These are phyloP conservation scores for Metschnikowia amazonensis DNA, from an alignment of 805 yeast species.

Conservation along the genomic window DNA sequence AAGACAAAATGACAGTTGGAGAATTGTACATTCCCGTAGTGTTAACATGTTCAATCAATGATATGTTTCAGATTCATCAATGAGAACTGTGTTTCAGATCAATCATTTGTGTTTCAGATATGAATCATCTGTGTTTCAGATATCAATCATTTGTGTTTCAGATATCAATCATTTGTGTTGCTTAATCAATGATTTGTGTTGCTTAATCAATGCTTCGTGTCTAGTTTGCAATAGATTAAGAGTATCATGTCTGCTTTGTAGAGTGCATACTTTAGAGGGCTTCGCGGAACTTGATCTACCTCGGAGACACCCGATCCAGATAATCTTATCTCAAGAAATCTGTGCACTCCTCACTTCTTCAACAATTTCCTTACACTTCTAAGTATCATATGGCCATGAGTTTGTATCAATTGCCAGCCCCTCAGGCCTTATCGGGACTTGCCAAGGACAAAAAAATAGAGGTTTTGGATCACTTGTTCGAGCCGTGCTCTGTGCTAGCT, in stretches of 20 bases:
- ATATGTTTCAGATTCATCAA: too few species aligned
- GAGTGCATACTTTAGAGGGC: too few species aligned
- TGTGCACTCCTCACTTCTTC: background rate
- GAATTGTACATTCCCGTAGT: too few species aligned
- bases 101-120: too few species aligned
- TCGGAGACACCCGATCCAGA: constrained; percentile 1
- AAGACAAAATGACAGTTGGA: background rate
- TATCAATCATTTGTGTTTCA: too few species aligned
- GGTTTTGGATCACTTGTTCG: constrained; percentile 57
- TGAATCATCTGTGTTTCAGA: too few species aligned
- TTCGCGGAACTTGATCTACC: background rate
- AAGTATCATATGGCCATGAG: background rate
- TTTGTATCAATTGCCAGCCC: constrained; percentile 10
- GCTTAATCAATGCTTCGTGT: too few species aligned
- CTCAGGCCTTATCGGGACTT: constrained; percentile 13
- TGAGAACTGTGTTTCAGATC: too few species aligned
- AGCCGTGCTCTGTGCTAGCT: constrained; percentile 52
- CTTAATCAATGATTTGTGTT: too few species aligned
- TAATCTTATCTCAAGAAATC: background rate
- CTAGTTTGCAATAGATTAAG: too few species aligned
- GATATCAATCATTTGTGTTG: too few species aligned
- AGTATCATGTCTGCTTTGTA: background rate
- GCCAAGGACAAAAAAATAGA: constrained; percentile 27
- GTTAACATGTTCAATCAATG: too few species aligned
- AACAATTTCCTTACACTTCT: background rate